Percentiles rank a stretch among this genome's conserved stretches.
Conservation (phyloP, 139 green algal genomes). For the Micractinium conductrix region DNA sequence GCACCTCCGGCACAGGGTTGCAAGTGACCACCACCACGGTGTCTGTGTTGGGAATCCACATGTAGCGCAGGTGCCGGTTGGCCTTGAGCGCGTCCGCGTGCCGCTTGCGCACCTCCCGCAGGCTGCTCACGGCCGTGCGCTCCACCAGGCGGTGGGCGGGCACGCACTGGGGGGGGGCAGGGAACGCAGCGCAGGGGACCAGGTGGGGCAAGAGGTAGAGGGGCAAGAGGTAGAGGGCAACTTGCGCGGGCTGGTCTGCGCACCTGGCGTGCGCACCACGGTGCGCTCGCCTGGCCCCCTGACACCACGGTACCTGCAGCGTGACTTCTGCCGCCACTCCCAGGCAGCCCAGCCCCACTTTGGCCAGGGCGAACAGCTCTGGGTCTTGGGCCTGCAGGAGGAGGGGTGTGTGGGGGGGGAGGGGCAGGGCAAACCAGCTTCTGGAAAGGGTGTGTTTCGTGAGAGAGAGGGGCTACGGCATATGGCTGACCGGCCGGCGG, state of each 20-base stretch:
- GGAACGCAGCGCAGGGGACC: no score
- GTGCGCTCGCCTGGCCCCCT: no score
- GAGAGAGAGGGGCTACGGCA: no score
- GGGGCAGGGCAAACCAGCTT: no score
- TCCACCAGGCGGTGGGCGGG: constrained; percentile 66
- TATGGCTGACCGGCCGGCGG: no score
- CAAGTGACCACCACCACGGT: constrained; percentile 78
- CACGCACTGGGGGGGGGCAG: constrained; percentile 33
- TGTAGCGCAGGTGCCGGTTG: constrained; percentile 93
- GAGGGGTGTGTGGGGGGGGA: not conserved
- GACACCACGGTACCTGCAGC: constrained; percentile 72
- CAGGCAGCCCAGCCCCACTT: constrained; percentile 85
- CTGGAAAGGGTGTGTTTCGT: no score
- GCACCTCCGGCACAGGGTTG: constrained; percentile 24
- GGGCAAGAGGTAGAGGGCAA: no score
- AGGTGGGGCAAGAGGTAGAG: no score
- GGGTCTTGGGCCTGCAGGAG: constrained; percentile 58
- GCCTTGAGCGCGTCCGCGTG: constrained; percentile 75
- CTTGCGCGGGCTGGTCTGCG: no score
- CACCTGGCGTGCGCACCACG: no score
- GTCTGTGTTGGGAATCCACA: constrained; percentile 98
- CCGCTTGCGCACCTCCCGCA: constrained; percentile 69
- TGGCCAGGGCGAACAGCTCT: constrained; percentile 83
- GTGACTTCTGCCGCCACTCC: constrained; percentile 91
- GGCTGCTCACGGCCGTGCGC: constrained; percentile 51